These are phyloP conservation scores for Hortaea werneckii DNA, from an alignment of 2,329 filamentous ascomycete genomes.

Conservation along the genomic window DNA sequence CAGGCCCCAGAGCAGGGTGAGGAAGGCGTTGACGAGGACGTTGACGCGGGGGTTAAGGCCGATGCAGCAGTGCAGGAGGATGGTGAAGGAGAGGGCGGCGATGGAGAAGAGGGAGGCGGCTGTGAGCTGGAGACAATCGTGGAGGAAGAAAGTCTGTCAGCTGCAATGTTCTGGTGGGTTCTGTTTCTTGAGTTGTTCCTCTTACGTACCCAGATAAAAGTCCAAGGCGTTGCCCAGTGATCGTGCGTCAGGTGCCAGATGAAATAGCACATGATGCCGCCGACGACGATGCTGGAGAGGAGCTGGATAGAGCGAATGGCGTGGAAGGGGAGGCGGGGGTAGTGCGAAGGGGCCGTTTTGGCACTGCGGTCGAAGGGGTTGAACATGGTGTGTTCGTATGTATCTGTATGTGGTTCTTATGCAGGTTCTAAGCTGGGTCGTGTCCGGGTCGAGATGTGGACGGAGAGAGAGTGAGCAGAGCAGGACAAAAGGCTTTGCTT, in stretches of 20 bases:
- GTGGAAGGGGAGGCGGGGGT: constrained; percentile 36
- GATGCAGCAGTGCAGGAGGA: constrained; percentile 40
- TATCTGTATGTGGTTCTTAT: no score
- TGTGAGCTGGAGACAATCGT: constrained; percentile 34
- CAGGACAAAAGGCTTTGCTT: no score
- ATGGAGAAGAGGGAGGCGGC: constrained; percentile 43
- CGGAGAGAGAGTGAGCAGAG: no score
- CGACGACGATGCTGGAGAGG: constrained; percentile 39
- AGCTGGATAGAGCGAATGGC: constrained; percentile 32
- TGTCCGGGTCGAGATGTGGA: no score
- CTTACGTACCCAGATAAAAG: constrained; percentile 46
- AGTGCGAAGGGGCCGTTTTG: constrained; percentile 32
- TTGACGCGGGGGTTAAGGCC: constrained; percentile 45
- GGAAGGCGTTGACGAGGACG: constrained; percentile 37
- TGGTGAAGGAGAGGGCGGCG: constrained; percentile 38
- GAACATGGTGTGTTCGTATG: constrained; percentile 7
- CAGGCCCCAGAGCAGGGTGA: constrained; percentile 43
- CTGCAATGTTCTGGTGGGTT: no score
- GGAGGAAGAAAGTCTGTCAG: background rate
- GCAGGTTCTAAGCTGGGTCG: no score
- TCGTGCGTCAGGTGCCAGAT: constrained; percentile 43
- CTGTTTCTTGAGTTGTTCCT: no score
- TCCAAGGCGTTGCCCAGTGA: constrained; percentile 46
- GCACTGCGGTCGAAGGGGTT: constrained; percentile 18
- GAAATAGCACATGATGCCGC: constrained; percentile 46